Evolutionary conservation across 1,139 yeast genomes (phyloP), one percentile per base, ranked within the genome.

Genomic region (Geotrichum citri-aurantii): DNA sequence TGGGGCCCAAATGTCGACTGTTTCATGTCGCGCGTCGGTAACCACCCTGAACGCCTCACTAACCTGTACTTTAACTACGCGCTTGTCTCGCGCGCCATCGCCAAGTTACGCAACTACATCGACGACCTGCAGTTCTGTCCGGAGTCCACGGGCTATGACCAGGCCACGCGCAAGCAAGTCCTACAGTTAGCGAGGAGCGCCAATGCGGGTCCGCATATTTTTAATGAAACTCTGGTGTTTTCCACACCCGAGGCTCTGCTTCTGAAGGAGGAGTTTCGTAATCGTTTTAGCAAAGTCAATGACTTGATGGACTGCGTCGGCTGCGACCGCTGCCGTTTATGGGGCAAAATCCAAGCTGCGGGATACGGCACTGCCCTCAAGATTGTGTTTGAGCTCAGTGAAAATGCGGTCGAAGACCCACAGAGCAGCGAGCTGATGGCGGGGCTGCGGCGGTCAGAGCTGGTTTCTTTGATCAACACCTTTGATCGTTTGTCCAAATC

Each of bases 301-400:
- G 87, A 89, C 56, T 83, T 93, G 56, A 95, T 95, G 98, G 97
- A 93, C 73, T 93, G 99, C 77, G 98, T 95, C 52, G 97, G 97
- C 46, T 93, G 99, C 76, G 99, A 93, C 72, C 81, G 98, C 71
- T 93, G 99, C 73, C 82, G 98, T 69, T 78, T 95, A 75, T 93
- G 99, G 99, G 99, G 99, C 17, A 93, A 95, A 73, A 81, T 93
- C 33, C 99, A 93, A 76, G 90, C 96, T 1, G 90, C 95, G 21
- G 99, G 99, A 26, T 93, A 93, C 71, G 99, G 98, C 26, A 93
- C 99, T 21, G 96, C 97, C 1, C 80, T 95, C 69, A 93, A 93
- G 73, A 81, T 92, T 31, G 77, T 93, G 62, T 90, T 93, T 71
- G 99, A 93, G 71, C 81, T 88, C 61, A 52, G 56, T 24, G 59